Conservation (phyloP, 768 basidiomycete species). For the Asterophora parasitica region DNA sequence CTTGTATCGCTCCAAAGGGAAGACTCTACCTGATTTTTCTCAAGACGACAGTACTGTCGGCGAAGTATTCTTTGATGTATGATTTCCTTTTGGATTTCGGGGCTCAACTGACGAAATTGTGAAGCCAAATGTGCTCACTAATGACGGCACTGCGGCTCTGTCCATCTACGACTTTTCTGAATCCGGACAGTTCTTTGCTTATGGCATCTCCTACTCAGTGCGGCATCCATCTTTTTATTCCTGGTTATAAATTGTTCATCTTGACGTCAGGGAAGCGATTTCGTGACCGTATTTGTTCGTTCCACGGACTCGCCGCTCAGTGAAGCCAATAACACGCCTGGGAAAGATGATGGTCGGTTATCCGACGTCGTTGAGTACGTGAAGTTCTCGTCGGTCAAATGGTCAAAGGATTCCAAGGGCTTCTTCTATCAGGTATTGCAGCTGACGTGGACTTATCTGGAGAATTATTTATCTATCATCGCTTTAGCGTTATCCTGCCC, state of each 20-base stretch:
- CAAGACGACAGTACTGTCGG: slow-evolving; percentile 39
- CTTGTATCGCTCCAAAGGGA: slow-evolving; percentile 54
- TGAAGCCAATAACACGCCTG: slow-evolving; percentile 30
- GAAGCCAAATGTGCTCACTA: slow-evolving; percentile 65
- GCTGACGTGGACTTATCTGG: slow-evolving; percentile 14
- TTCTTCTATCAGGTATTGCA: slow-evolving; percentile 71
- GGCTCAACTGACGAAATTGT: neutral
- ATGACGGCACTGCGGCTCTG: slow-evolving; percentile 70
- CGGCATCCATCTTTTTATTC: slow-evolving; percentile 4
- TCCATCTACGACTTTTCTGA: slow-evolving; percentile 56
- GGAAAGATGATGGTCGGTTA: slow-evolving; percentile 48
- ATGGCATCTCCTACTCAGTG: slow-evolving; percentile 70
- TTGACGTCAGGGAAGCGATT: slow-evolving; percentile 61
- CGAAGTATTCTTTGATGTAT: slow-evolving; percentile 78
- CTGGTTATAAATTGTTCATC: neutral
- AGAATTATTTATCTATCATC: neutral
- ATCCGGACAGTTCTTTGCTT: slow-evolving; percentile 69
- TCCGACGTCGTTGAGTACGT: slow-evolving; percentile 68
- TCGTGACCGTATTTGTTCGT: slow-evolving; percentile 64
- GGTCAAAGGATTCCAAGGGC: slow-evolving; percentile 76
- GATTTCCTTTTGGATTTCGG: slow-evolving; percentile 14
- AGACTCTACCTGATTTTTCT: slow-evolving; percentile 49
- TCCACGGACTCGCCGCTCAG: slow-evolving; percentile 55
- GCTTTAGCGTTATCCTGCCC: slow-evolving; percentile 56
- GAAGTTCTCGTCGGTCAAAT: slow-evolving; percentile 69